These are phyloP conservation scores for Asterochloris sp. DNA, from an alignment of 139 green algal species.

Conservation along the genomic window DNA sequence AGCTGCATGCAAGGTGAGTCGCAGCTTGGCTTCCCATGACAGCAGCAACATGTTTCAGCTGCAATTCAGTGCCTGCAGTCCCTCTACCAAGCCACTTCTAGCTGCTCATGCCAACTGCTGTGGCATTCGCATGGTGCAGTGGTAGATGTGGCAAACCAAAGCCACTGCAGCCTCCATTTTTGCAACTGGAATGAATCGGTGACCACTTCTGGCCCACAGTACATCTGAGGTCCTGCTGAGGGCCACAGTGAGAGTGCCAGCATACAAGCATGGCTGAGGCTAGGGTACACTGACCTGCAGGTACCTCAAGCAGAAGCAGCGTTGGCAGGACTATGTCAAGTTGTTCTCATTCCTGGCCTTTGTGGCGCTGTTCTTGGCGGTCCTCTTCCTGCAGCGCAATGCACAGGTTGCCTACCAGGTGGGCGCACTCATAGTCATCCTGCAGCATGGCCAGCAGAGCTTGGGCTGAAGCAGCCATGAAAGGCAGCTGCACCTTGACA, in stretches of 20 bases:
- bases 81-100: background rate
- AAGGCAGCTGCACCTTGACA: no score
- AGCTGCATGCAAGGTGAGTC: slow-evolving; percentile 53
- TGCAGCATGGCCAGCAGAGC: background rate
- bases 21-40: no score
- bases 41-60: background rate
- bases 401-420: slow-evolving; percentile 56
- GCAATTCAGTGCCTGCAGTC: background rate
- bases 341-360: slow-evolving; percentile 72
- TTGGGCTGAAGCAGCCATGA: no score
- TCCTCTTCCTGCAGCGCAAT: slow-evolving; percentile 68
- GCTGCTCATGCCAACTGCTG: background rate
- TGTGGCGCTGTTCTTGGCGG: slow-evolving; percentile 58
- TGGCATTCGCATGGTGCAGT: background rate
- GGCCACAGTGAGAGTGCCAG: background rate
- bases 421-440: background rate
- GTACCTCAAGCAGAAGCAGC: slow-evolving; percentile 56
- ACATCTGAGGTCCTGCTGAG: background rate
- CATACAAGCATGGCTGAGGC: background rate
- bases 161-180: background rate
- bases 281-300: background rate
- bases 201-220: background rate
- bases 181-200: background rate
- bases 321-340: slow-evolving; percentile 63
- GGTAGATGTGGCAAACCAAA: background rate